Evolutionary conservation across 352 stramenopile species (phyloP).

Genomic region (Phytophthora lateralis): DNA sequence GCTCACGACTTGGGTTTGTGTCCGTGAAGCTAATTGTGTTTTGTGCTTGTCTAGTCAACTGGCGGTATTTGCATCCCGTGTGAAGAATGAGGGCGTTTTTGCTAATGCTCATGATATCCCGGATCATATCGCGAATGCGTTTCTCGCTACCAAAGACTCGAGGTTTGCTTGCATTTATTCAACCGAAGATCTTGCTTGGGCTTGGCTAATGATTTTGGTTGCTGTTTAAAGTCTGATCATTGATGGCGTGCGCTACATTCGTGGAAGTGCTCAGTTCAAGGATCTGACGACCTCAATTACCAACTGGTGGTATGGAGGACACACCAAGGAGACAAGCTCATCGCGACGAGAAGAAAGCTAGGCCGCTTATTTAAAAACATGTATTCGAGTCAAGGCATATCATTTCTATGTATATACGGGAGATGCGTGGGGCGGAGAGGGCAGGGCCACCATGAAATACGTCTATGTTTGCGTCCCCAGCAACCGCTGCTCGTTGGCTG

Average conservation of each 20-base stretch:
- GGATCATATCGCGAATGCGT: slow-evolving; percentile 61
- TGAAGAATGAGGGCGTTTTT: slow-evolving; percentile 56
- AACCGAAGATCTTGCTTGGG: background rate
- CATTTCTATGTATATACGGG: slow-evolving; percentile 44
- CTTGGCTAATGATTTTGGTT: slow-evolving; percentile 15
- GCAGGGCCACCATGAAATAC: slow-evolving; percentile 44
- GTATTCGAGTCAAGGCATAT: slow-evolving; percentile 42
- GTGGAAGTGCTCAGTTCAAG: slow-evolving; percentile 57
- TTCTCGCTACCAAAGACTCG: slow-evolving; percentile 61
- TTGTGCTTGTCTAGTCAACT: slow-evolving; percentile 33
- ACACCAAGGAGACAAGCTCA: slow-evolving; percentile 8
- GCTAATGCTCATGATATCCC: slow-evolving; percentile 62
- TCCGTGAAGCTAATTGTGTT: background rate
- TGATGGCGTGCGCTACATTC: slow-evolving; percentile 61
- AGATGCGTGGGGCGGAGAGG: slow-evolving; percentile 31
- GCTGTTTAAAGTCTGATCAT: slow-evolving; percentile 45
- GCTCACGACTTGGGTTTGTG: background rate
- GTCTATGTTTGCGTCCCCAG: slow-evolving; percentile 46
- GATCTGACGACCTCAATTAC: slow-evolving; percentile 44
- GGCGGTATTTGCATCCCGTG: slow-evolving; percentile 48
- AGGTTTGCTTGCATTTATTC: slow-evolving; percentile 28
- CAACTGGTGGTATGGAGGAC: slow-evolving; percentile 49
- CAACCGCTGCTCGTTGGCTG: slow-evolving; percentile 32
- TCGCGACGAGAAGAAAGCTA: slow-evolving; percentile 4
- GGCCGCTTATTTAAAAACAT: slow-evolving; percentile 35